Evolutionary conservation across 345 rosid species (phyloP).

Genomic region (Citropsis articulata): DNA sequence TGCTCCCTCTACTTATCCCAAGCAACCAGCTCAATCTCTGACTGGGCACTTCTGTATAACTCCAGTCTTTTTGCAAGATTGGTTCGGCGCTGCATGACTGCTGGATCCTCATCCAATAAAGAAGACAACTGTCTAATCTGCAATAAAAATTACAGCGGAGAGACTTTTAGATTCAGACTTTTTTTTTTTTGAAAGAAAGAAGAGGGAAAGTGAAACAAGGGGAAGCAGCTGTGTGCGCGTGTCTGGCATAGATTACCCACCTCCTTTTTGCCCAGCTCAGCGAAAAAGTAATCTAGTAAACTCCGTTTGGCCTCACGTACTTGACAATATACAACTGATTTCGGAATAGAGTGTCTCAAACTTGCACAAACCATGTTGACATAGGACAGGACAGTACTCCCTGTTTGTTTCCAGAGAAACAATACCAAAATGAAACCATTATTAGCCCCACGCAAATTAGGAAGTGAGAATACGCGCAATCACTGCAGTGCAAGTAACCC

Average conservation of each 20-base stretch:
- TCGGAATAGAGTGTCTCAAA: slow-evolving; percentile 81
- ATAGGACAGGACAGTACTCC: slow-evolving; percentile 66
- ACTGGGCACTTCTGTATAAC: slow-evolving; percentile 80
- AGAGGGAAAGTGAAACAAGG: not conserved
- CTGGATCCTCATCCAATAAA: slow-evolving; percentile 83
- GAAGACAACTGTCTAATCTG: slow-evolving; percentile 60
- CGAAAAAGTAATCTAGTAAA: slow-evolving; percentile 80
- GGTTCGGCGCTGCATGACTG: slow-evolving; percentile 71
- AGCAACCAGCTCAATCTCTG: slow-evolving; percentile 86
- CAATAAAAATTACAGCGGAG: not conserved
- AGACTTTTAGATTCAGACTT: not conserved
- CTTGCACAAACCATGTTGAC: slow-evolving; percentile 83
- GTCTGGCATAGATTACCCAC: slow-evolving; percentile 24
- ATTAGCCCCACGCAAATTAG: not conserved
- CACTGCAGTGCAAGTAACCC: not conserved
- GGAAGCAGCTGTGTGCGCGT: not conserved
- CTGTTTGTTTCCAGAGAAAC: slow-evolving; percentile 31
- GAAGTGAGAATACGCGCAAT: not conserved
- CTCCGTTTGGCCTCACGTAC: slow-evolving; percentile 92
- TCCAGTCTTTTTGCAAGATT: slow-evolving; percentile 76
- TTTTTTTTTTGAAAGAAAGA: not conserved
- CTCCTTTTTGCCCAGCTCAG: slow-evolving; percentile 85
- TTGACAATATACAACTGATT: slow-evolving; percentile 91
- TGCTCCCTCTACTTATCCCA: slow-evolving; percentile 67
- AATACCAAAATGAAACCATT: not conserved